Percentiles rank a stretch among this genome's conserved stretches.
These are phyloP conservation scores for Fagopyrum homotropicum DNA, from an alignment of 148 eudicot genomes.

Conservation along the genomic window DNA sequence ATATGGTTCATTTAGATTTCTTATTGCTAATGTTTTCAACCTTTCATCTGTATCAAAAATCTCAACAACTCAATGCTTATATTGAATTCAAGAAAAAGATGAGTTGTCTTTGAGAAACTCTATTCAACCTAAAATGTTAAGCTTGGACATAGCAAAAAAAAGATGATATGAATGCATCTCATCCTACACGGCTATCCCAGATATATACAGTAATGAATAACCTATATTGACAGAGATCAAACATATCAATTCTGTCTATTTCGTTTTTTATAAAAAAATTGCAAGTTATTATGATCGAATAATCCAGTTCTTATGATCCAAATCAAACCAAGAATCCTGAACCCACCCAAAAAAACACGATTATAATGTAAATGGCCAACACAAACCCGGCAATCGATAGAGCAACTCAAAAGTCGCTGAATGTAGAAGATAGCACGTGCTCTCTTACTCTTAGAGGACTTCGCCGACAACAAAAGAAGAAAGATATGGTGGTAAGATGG, in stretches of 20 bases:
- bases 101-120: neutral
- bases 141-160: neutral
- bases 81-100: neutral
- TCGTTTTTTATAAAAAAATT: neutral
- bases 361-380: constrained; percentile 5
- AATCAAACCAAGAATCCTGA: neutral
- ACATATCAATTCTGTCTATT: neutral
- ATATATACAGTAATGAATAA: neutral
- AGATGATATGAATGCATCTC: constrained; percentile 4
- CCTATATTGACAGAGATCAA: neutral
- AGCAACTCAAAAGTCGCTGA: constrained; percentile 26
- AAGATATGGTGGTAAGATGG: neutral
- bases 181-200: neutral
- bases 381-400: constrained; percentile 33
- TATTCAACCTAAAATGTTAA: neutral
- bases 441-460: constrained; percentile 38
- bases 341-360: neutral
- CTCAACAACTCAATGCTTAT: neutral
- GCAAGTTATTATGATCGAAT: neutral
- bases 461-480: neutral
- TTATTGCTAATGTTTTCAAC: neutral
- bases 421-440: constrained; percentile 33
- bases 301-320: neutral
- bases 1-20: neutral
- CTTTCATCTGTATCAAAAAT: neutral